Evolutionary conservation across 306 rosid genomes (phyloP), one percentile per base, ranked within the genome.

Genomic region (Dryas octopetala): DNA sequence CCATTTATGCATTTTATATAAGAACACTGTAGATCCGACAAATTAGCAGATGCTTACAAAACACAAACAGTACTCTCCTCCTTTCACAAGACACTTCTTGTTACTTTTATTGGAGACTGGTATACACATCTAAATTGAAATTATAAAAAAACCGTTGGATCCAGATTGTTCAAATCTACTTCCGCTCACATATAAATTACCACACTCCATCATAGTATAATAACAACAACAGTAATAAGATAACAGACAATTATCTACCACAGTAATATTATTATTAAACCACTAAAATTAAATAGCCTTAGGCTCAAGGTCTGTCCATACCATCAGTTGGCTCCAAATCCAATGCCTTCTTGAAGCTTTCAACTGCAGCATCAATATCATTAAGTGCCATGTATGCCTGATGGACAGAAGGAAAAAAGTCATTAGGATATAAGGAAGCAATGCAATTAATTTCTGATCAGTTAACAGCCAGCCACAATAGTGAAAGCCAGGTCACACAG

Each of bases 311-410:
- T 23, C 41, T 70, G 62, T 28, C 16, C 67, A 73, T 48, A 93
- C 98, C 93, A 81, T 93, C 96, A 85, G 83, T 84, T 75, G 98
- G 98, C 80, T 91, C 97, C 89, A 93, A 84, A 66, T 82, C 88
- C 71, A 78, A 76, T 72, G 98, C 97, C 76, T 82, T 88, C 62
- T 86, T 88, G 70, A 89, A 88, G 88, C 97, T 93, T 85, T 88
- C 94, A 70, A 86, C 93, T 28, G 97, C 96, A 75, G 92, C 82
- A 88, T 93, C 98, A 73, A 91, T 77, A 88, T 93, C 97, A 71
- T 87, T 79, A 26, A 93, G 98, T 19, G 87, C 93, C 91, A 89
- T 84, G 75, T 93, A 73, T 40, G 88, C 94, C 98, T 93, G 87
- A 75, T 32, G 52, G 61, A 74, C 63, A 69, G 73, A 62, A 66